Percentiles rank a stretch among this genome's conserved stretches.
Conservation (phyloP, 2,329 filamentous ascomycete species). For the Trichoderma afroharzianum region DNA sequence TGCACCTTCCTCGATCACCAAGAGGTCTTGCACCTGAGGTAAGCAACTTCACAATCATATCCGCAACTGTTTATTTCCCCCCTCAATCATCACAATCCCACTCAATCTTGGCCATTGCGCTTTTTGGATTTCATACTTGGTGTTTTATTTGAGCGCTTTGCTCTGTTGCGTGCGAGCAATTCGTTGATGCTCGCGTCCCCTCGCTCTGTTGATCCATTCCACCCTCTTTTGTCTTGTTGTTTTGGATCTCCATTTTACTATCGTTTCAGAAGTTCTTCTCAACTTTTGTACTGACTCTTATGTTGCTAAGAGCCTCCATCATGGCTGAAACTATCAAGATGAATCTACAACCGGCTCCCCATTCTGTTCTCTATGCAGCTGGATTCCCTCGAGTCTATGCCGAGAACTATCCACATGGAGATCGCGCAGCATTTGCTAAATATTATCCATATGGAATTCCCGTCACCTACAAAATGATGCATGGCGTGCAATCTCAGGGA, state of each 20-base stretch:
- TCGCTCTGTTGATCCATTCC: neutral
- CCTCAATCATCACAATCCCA: neutral
- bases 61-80: neutral
- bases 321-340: conserved; percentile 19
- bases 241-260: neutral
- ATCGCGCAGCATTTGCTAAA: conserved; percentile 27
- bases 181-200: neutral
- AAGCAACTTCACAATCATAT: neutral
- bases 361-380: conserved; percentile 19
- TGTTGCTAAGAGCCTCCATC: neutral
- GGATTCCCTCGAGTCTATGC: conserved; percentile 24
- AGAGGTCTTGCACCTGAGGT: neutral
- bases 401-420: conserved; percentile 23
- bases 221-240: neutral
- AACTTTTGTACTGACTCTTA: neutral
- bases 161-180: neutral
- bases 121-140: neutral
- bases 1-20: neutral
- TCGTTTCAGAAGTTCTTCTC: neutral
- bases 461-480: conserved; percentile 32
- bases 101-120: neutral
- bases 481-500: conserved; percentile 24
- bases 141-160: neutral
- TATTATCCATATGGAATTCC: conserved; percentile 38
- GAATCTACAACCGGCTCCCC: conserved; percentile 14